These are phyloP conservation scores for Gossypium anomalum DNA, from an alignment of 345 rosid genomes.

Conservation along the genomic window DNA sequence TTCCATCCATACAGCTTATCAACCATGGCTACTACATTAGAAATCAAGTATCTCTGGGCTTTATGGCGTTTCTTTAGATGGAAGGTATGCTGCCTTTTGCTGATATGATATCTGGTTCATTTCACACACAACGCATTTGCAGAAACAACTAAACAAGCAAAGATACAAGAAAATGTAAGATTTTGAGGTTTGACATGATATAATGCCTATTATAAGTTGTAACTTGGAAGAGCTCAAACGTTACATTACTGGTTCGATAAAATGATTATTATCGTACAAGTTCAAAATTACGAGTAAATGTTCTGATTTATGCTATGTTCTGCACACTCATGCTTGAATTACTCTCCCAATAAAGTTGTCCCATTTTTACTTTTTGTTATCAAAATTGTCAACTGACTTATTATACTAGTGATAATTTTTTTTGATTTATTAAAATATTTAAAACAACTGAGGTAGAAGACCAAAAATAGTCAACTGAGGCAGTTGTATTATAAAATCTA, in stretches of 20 bases:
- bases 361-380: too few relatives aligned
- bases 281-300: not conserved
- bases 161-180: not conserved
- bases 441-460: too few relatives aligned
- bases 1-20: slow-evolving; percentile 4
- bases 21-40: not conserved
- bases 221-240: not conserved
- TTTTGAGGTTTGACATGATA: not conserved
- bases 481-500: too few relatives aligned
- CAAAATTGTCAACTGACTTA: too few relatives aligned
- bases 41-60: not conserved
- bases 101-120: not conserved
- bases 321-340: not conserved
- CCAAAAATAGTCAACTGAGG: too few relatives aligned
- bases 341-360: not conserved
- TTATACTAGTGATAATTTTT: too few relatives aligned
- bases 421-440: too few relatives aligned
- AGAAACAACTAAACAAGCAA: not conserved
- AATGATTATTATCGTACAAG: not conserved
- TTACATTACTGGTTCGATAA: not conserved
- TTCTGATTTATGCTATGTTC: not conserved
- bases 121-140: not conserved
- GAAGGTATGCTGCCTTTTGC: not conserved
- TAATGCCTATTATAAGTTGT: too few relatives aligned
- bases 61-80: not conserved